Evolutionary conservation across 257 asterid genomes (phyloP).

Genomic region (Nicotiana paniculata): DNA sequence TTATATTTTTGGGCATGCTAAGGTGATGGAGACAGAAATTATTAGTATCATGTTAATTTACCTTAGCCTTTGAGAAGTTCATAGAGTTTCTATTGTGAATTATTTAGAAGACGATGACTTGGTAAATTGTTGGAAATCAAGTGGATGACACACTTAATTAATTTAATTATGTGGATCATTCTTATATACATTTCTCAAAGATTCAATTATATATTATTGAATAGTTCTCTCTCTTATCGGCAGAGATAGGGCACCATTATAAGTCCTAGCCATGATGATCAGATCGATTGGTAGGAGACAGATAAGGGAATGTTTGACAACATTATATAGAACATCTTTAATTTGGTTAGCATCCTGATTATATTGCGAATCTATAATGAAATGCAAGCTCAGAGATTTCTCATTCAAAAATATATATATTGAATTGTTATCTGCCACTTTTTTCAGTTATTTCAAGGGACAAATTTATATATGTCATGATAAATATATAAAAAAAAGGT

Average conservation of each 20-base stretch:
- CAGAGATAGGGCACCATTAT: background rate
- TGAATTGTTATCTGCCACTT: background rate
- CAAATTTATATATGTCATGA: background rate
- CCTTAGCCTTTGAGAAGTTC: background rate
- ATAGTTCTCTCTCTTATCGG: background rate
- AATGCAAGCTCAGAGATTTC: background rate
- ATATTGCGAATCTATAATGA: background rate
- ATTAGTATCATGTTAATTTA: background rate
- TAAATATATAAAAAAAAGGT: background rate
- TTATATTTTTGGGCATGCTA: background rate
- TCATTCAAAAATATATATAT: background rate
- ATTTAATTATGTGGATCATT: background rate
- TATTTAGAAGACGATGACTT: background rate
- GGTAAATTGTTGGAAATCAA: background rate
- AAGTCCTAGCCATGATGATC: slow-evolving; percentile 7
- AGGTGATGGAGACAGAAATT: background rate
- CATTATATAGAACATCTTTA: background rate
- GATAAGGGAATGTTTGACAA: background rate
- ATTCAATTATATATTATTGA: background rate
- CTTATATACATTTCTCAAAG: background rate
- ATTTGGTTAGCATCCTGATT: background rate
- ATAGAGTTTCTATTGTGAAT: background rate
- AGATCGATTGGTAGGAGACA: background rate
- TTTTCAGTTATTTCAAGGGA: background rate
- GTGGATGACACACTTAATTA: background rate